A percentile compares a stretch with the other conserved stretches of the same genome.
Evolutionary conservation across 352 stramenopile species (phyloP).

Genomic region (Globisporangium heterothallicum): DNA sequence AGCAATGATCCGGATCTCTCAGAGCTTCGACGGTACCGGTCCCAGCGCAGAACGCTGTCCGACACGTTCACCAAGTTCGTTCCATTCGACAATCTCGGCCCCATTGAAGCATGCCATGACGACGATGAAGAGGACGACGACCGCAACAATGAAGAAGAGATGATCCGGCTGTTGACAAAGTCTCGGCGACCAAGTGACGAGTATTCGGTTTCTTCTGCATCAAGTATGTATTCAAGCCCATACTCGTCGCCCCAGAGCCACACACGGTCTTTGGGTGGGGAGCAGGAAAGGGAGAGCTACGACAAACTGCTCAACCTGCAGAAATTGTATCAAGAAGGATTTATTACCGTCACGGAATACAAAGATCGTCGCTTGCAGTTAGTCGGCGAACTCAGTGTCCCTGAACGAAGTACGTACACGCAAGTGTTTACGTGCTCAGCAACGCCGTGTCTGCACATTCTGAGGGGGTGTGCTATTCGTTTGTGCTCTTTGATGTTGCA

Average conservation of each 20-base stretch:
- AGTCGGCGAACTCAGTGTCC: conserved; percentile 50
- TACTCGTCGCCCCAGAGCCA: conserved; percentile 12
- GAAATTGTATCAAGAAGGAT: conserved; percentile 71
- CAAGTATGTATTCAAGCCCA: conserved; percentile 16
- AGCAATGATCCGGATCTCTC: conserved; percentile 1
- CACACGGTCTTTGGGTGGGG: conserved; percentile 12
- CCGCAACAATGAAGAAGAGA: conserved; percentile 16
- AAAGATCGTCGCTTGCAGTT: conserved; percentile 61
- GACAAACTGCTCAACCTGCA: conserved; percentile 70
- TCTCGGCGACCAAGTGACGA: conserved; percentile 8
- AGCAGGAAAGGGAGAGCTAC: conserved; percentile 32
- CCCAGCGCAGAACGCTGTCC: conserved; percentile 9
- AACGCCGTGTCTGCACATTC: too few relatives aligned
- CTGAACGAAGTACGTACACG: conserved; percentile 48
- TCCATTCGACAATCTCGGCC: conserved; percentile 3
- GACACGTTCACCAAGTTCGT: conserved; percentile 9
- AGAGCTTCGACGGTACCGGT: conserved; percentile 2
- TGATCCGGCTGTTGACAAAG: not conserved
- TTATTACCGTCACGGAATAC: conserved; percentile 80
- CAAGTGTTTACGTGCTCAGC: too few relatives aligned
- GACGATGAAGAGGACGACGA: conserved; percentile 15
- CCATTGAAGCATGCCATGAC: not conserved
- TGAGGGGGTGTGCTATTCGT: conserved; percentile 7
- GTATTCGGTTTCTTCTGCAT: conserved; percentile 16
- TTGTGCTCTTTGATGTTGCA: conserved; percentile 15